A percentile compares a stretch with the other conserved stretches of the same genome.
Conservation (phyloP, 306 rosid species). For the Arachis stenosperma region DNA sequence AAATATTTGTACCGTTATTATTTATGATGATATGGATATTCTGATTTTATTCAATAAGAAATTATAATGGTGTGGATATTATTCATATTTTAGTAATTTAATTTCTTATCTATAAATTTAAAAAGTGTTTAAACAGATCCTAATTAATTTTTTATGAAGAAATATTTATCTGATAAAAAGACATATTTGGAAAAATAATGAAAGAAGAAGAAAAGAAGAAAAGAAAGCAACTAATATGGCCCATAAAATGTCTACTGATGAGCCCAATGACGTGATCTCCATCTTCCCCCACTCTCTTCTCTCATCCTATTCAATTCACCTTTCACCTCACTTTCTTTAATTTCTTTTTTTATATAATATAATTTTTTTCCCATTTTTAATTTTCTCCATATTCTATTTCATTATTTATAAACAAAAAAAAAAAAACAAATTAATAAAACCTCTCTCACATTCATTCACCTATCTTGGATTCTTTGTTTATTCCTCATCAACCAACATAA, state of each 20-base stretch:
- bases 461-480: conserved; percentile 6
- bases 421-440: conserved; percentile 31
- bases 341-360: too few relatives aligned
- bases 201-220: conserved; percentile 54
- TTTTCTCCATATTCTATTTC: conserved; percentile 12
- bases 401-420: conserved; percentile 45
- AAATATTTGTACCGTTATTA: too few relatives aligned
- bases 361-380: too few relatives aligned
- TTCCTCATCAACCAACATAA: background rate
- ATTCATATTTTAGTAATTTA: too few relatives aligned
- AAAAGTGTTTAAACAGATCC: too few relatives aligned
- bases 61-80: too few relatives aligned
- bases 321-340: conserved; percentile 25
- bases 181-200: background rate
- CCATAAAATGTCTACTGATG: conserved; percentile 87
- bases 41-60: too few relatives aligned
- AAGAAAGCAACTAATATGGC: conserved; percentile 64
- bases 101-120: too few relatives aligned
- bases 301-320: conserved; percentile 77
- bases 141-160: too few relatives aligned
- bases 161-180: too few relatives aligned
- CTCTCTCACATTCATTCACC: background rate
- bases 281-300: conserved; percentile 50
- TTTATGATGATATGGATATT: too few relatives aligned
- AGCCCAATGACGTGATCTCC: conserved; percentile 78